A percentile compares a stretch with the other conserved stretches of the same genome.
phyloP scores from a whole-genome alignment of 1,284 basidiomycete genomes.

The Ustilago hordei region DNA sequence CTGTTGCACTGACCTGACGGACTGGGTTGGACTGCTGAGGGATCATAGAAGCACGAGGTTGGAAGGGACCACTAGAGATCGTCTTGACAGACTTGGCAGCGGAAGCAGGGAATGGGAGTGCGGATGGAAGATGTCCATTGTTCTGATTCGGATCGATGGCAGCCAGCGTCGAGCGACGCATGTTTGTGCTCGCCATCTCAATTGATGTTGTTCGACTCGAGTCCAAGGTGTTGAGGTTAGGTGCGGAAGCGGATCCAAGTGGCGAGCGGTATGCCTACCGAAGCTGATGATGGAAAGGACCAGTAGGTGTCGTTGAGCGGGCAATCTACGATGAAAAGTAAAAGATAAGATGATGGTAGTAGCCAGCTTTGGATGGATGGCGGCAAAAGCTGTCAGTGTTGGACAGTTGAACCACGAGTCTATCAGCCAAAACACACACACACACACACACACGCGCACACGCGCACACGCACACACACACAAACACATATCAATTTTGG shows the following conservation, averaged over 20 bases:
- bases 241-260: not conserved
- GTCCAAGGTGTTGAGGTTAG: conserved; percentile 10
- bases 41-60: conserved; percentile 52
- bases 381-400: conserved; percentile 5
- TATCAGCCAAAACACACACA: not conserved
- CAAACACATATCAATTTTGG: not conserved
- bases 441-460: not conserved
- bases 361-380: not conserved
- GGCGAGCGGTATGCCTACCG: conserved; percentile 2
- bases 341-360: conserved; percentile 5
- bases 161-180: conserved; percentile 59
- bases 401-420: conserved; percentile 3
- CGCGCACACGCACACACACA: too few relatives aligned
- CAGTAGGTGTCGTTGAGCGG: not conserved
- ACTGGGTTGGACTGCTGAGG: conserved; percentile 40
- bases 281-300: not conserved
- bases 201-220: not conserved
- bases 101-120: conserved; percentile 47
- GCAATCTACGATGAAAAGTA: not conserved
- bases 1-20: conserved; percentile 26
- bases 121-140: conserved; percentile 46
- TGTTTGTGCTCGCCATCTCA: conserved; percentile 45
- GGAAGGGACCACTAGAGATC: conserved; percentile 29
- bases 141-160: conserved; percentile 61
- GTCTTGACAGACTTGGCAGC: conserved; percentile 51